phyloP scores from a whole-genome alignment of 345 rosid species.

The Alliaria petiolata region DNA sequence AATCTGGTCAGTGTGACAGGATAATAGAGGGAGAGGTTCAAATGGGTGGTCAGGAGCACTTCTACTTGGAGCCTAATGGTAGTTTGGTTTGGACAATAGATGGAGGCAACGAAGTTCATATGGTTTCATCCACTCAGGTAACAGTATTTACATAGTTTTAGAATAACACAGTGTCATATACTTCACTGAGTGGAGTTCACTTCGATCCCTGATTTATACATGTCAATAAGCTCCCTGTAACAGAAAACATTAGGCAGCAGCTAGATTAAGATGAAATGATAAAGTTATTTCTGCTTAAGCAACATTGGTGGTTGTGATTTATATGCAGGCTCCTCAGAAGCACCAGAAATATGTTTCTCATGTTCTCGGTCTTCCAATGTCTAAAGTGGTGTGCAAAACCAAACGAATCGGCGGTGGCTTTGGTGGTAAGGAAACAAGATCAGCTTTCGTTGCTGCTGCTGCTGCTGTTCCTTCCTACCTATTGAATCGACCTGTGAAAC shows the following conservation, averaged over 20 bases:
- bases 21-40: slow-evolving; percentile 81
- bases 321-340: slow-evolving; percentile 86
- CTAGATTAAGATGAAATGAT: not conserved
- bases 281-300: not conserved
- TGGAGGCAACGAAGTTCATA: slow-evolving; percentile 85
- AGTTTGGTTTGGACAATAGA: slow-evolving; percentile 88
- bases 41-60: slow-evolving; percentile 97
- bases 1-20: slow-evolving; percentile 69
- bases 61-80: slow-evolving; percentile 85
- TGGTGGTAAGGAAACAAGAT: slow-evolving; percentile 98
- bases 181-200: not conserved
- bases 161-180: no score
- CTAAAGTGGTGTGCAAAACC: slow-evolving; percentile 89
- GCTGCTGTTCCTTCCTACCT: slow-evolving; percentile 83
- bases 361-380: slow-evolving; percentile 93
- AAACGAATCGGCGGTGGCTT: slow-evolving; percentile 96
- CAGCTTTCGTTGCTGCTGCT: slow-evolving; percentile 75
- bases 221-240: not conserved
- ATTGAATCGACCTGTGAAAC: slow-evolving; percentile 74
- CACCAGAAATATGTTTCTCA: slow-evolving; percentile 83
- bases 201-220: not conserved
- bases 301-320: slow-evolving; percentile 12
- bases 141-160: no score
- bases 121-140: slow-evolving; percentile 95
- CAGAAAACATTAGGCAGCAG: not conserved